Evolutionary conservation across 345 rosid genomes (phyloP).

Genomic region (Diplotaxis tenuifolia): DNA sequence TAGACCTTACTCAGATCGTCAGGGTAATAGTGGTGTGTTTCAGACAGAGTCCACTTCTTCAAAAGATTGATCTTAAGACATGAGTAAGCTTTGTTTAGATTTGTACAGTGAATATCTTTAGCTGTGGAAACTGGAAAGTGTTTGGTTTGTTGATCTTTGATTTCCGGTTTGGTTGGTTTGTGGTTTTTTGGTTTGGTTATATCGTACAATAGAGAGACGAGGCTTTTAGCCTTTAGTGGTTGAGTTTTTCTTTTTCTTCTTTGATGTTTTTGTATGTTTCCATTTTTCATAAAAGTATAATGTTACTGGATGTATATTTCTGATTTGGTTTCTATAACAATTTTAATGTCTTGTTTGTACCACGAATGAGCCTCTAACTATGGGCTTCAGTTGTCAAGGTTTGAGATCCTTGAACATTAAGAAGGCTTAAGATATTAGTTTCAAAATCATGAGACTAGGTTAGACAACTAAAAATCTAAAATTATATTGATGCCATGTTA

Average conservation of each 20-base stretch:
- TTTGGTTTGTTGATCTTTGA: constrained; percentile 26
- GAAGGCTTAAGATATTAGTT: background rate
- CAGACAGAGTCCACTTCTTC: constrained; percentile 30
- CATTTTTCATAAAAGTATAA: background rate
- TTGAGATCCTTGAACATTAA: background rate
- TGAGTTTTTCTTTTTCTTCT: background rate
- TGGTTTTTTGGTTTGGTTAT: constrained; percentile 3
- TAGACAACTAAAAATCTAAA: too few relatives aligned
- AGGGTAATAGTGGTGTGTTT: constrained; percentile 1
- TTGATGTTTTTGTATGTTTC: constrained; percentile 20
- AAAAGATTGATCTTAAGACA: too few relatives aligned
- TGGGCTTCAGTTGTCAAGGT: background rate
- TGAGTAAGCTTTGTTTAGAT: too few relatives aligned
- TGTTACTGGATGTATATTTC: constrained; percentile 7
- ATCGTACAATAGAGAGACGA: constrained; percentile 13
- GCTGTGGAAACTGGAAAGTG: constrained; percentile 22
- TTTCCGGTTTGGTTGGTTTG: constrained; percentile 9
- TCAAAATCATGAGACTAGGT: background rate
- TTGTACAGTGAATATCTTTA: constrained; percentile 30
- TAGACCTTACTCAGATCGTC: constrained; percentile 58
- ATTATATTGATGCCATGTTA: background rate
- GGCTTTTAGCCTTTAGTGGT: constrained; percentile 13
- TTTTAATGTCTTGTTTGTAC: background rate
- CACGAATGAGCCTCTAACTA: background rate
- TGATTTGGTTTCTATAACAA: constrained; percentile 15